A percentile compares a stretch with the other conserved stretches of the same genome.
phyloP scores from a whole-genome alignment of 1,139 yeast genomes.

The Kluyveromyces sp. region DNA sequence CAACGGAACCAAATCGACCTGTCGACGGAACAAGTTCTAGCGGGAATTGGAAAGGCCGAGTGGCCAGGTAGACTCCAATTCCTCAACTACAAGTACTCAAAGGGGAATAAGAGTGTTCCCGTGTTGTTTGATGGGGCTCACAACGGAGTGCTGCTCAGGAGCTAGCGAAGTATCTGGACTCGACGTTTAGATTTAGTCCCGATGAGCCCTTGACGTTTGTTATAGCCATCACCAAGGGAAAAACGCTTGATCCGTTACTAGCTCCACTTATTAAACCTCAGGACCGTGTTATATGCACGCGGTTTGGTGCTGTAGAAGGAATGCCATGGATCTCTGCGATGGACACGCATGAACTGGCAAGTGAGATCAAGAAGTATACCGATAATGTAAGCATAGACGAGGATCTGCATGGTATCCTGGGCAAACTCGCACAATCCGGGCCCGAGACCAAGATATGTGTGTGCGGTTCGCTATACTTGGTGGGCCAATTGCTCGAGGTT shows the following conservation, averaged over 20 bases:
- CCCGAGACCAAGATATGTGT: conserved; percentile 40
- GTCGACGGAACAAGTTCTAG: conserved; percentile 31
- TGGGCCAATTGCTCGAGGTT: conserved; percentile 55
- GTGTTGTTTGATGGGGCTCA: conserved; percentile 87
- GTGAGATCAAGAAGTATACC: conserved; percentile 30
- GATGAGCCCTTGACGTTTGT: conserved; percentile 48
- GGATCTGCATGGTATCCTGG: conserved; percentile 14
- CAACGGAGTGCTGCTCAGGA: conserved; percentile 74
- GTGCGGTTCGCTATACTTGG: conserved; percentile 75
- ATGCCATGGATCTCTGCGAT: conserved; percentile 86
- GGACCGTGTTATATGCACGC: conserved; percentile 56
- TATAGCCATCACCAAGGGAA: conserved; percentile 71
- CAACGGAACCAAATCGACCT: conserved; percentile 14
- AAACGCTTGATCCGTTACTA: conserved; percentile 47
- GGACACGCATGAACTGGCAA: conserved; percentile 34
- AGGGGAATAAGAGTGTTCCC: conserved; percentile 19
- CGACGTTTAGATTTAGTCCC: conserved; percentile 17
- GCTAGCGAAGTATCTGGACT: conserved; percentile 41
- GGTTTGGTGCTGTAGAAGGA: conserved; percentile 63
- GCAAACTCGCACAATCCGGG: conserved; percentile 5
- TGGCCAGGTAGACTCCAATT: conserved; percentile 65
- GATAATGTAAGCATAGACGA: conserved; percentile 25
- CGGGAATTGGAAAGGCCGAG: conserved; percentile 44
- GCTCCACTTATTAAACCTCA: conserved; percentile 39
- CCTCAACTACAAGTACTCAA: conserved; percentile 25